Conservation (phyloP, 192 early-diverging fungal species). For the Entomortierella parvispora region DNA sequence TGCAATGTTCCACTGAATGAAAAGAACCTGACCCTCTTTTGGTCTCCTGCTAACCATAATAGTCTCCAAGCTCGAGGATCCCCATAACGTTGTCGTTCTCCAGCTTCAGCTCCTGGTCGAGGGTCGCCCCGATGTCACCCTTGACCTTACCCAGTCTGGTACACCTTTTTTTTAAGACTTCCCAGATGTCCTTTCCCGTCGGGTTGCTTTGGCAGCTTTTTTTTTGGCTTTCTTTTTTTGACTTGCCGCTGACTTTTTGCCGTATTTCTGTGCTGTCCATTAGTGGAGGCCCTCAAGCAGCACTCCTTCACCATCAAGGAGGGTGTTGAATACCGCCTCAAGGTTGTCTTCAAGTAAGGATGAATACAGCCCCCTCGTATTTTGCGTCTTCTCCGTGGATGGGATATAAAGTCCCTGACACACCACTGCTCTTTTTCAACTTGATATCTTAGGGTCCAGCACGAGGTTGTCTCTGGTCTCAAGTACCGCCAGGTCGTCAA, state of each 20-base stretch:
- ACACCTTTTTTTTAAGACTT: constrained; percentile 19
- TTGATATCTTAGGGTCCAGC: constrained; percentile 70
- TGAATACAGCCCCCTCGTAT: neutral
- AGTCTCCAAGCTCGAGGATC: constrained; percentile 35
- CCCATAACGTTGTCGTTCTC: constrained; percentile 73
- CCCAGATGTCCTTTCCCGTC: constrained; percentile 4
- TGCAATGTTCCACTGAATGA: no score
- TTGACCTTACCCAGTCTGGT: constrained; percentile 83
- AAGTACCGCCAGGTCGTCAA: constrained; percentile 96
- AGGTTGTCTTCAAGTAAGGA: constrained; percentile 86
- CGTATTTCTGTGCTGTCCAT: constrained; percentile 12
- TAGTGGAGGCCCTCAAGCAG: constrained; percentile 74
- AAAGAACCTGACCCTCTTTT: no score
- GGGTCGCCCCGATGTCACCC: constrained; percentile 78
- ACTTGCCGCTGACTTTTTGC: neutral
- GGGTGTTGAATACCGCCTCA: constrained; percentile 92
- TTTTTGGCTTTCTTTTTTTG: neutral
- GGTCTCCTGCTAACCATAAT: no score
- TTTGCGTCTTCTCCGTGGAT: neutral
- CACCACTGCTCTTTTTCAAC: neutral
- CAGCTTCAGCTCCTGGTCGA: constrained; percentile 77
- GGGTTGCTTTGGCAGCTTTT: neutral
- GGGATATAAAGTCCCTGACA: neutral
- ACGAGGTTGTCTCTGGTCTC: constrained; percentile 94
- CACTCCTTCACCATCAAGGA: constrained; percentile 94